Base-by-base conservation (phyloP, 1,284 basidiomycete species). In the Phlebopus sp. region DNA sequence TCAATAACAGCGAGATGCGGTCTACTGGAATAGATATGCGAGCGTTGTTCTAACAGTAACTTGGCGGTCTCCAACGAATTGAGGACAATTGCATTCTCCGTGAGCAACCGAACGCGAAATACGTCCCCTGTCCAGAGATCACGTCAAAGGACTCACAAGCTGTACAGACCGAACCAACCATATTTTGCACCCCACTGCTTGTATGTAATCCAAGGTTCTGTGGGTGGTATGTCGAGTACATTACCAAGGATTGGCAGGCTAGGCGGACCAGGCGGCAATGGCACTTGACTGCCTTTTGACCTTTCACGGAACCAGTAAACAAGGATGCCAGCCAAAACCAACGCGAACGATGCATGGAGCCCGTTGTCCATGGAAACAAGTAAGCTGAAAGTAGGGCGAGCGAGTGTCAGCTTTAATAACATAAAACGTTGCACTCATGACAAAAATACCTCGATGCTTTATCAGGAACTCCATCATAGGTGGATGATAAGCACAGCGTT, bases 31-130 rank as follows among this genome's bases (percentile, higher is more conserved):
- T 58, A 15, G 59, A 55, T 19, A 60, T 54, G 17, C 8, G 56
- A 55, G 15, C 59, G 53, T 21, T 58, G 59, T 2, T 57, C 55
- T 7, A 65, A 51, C 6, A 65, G 49, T 27, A 60, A 59, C n/a
- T 53, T 52, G 1, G 61, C 60, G 15, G 51, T 53, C 34, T 54
- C 50, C n/a, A 46, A 45, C n/a, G 60, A 59, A 34, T 58, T 58
- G 31, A 64, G 39, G 32, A 62, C 37, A 19, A 48, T 31, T 11
- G 35, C 36, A 19, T 48, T 44, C 19, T 45, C 23, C n/a, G 37
- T 39, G 15, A 44, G 43, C 25, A 44, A 23, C 6, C 32, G 17
- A 18, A 35, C 27, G 8, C 27, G 27, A 11, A 29, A 29, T 35
- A 35, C 17, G 8, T 35, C 32, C 32, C 32, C 32, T 35, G 32